These are phyloP conservation scores for Russula lepida DNA, from an alignment of 768 basidiomycete species.

Conservation along the genomic window DNA sequence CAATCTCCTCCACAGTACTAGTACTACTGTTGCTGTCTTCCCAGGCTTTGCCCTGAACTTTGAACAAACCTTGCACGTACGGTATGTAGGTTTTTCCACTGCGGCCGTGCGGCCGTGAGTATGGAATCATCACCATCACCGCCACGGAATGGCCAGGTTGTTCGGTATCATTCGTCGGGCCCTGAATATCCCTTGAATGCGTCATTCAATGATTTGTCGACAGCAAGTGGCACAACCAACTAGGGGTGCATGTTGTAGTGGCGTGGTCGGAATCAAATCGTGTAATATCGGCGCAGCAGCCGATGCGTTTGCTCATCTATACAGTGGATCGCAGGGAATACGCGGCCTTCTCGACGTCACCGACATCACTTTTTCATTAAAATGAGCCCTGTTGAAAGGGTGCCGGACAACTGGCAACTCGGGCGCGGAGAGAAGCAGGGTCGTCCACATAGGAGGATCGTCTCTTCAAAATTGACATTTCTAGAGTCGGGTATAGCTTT, in stretches of 20 bases:
- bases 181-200: background rate
- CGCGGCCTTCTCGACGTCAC: background rate
- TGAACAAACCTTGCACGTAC: background rate
- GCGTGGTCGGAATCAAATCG: constrained; percentile 6
- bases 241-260: background rate
- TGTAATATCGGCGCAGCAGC: background rate
- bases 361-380: constrained; percentile 8
- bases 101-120: no score
- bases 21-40: no score
- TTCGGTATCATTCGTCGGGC: background rate
- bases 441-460: background rate
- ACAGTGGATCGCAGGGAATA: background rate
- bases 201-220: background rate
- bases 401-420: background rate
- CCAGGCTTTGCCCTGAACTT: background rate
- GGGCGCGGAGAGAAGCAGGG: background rate
- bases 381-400: background rate
- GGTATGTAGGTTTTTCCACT: no score
- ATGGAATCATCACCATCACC: no score
- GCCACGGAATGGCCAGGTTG: background rate
- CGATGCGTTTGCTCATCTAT: background rate
- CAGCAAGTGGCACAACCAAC: background rate
- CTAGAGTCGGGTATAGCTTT: background rate
- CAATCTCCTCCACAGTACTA: background rate
- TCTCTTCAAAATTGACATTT: background rate